A percentile compares a stretch with the other conserved stretches of the same genome.
Evolutionary conservation across 108 stramenopile species (phyloP).

Genomic region (Stephanodiscus minutulus): DNA sequence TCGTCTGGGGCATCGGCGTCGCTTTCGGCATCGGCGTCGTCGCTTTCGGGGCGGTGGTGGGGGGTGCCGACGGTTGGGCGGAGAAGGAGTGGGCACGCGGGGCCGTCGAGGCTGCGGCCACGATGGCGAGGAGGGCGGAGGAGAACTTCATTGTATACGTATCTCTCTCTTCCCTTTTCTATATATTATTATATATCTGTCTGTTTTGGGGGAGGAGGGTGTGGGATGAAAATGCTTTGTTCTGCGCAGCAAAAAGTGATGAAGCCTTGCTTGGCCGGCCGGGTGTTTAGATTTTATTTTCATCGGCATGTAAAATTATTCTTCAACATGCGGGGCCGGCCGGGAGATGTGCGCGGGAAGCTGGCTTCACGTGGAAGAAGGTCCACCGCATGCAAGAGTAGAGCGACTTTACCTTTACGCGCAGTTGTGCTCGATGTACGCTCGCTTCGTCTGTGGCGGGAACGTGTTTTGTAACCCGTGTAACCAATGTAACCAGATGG

Average conservation of each 20-base stretch:
- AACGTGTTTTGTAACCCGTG: too few relatives aligned
- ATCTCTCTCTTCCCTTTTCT: background rate
- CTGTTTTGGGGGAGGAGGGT: too few relatives aligned
- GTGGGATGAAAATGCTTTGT: too few relatives aligned
- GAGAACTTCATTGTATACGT: slow-evolving; percentile 34
- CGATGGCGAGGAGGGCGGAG: slow-evolving; percentile 22
- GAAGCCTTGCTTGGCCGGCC: too few relatives aligned
- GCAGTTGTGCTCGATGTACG: too few relatives aligned
- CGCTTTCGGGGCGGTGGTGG: slow-evolving; percentile 11
- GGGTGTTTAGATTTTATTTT: background rate
- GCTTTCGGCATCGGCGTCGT: slow-evolving; percentile 2
- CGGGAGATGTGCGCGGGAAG: background rate
- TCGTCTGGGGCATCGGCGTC: slow-evolving; percentile 25
- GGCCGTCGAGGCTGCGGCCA: background rate
- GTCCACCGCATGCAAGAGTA: too few relatives aligned
- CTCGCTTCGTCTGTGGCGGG: too few relatives aligned
- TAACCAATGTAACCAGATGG: too few relatives aligned
- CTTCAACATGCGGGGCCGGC: background rate
- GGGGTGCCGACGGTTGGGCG: slow-evolving; percentile 3
- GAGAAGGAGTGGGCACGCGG: slow-evolving; percentile 39
- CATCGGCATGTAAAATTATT: background rate
- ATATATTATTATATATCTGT: too few relatives aligned
- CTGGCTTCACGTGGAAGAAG: slow-evolving; percentile 6
- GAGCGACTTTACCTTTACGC: too few relatives aligned
- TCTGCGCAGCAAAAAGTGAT: too few relatives aligned